phyloP scores from a whole-genome alignment of 139 green algal genomes.

The Spirogloea muscicola region DNA sequence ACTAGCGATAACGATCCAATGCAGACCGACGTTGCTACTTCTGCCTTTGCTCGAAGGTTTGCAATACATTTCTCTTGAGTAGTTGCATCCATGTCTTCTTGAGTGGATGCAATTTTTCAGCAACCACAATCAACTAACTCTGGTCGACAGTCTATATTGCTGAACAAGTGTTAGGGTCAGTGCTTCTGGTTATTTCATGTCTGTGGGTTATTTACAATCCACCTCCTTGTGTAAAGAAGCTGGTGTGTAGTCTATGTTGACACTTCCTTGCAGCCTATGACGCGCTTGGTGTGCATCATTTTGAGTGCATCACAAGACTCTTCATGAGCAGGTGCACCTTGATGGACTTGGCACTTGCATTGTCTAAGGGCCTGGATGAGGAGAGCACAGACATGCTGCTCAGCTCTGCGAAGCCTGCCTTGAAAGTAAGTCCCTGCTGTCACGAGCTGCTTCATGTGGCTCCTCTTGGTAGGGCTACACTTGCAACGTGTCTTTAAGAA shows the following conservation, averaged over 20 bases:
- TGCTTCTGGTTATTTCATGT: neutral
- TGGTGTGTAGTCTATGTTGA: too few species aligned
- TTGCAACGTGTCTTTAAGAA: neutral
- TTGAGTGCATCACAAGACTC: neutral
- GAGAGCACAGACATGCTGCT: conserved; percentile 63
- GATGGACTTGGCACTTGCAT: conserved; percentile 73
- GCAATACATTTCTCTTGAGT: neutral
- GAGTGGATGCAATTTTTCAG: neutral
- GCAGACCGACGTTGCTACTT: neutral
- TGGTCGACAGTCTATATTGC: neutral
- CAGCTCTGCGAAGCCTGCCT: conserved; percentile 19
- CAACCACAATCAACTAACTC: neutral
- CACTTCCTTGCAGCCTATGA: too few species aligned
- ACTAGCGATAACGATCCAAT: neutral
- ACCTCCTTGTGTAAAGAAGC: neutral
- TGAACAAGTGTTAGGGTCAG: neutral
- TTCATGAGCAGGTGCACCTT: conserved; percentile 66
- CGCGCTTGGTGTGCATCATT: too few species aligned
- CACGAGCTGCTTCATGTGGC: too few species aligned
- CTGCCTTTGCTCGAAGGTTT: neutral
- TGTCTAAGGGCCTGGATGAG: conserved; percentile 68
- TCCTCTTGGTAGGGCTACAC: neutral
- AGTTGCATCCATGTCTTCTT: neutral
- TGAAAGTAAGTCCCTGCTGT: conserved; percentile 10
- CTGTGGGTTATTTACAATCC: neutral